These are phyloP conservation scores for Ascochyta lentis DNA, from an alignment of 2,329 filamentous ascomycete genomes.

Conservation along the genomic window DNA sequence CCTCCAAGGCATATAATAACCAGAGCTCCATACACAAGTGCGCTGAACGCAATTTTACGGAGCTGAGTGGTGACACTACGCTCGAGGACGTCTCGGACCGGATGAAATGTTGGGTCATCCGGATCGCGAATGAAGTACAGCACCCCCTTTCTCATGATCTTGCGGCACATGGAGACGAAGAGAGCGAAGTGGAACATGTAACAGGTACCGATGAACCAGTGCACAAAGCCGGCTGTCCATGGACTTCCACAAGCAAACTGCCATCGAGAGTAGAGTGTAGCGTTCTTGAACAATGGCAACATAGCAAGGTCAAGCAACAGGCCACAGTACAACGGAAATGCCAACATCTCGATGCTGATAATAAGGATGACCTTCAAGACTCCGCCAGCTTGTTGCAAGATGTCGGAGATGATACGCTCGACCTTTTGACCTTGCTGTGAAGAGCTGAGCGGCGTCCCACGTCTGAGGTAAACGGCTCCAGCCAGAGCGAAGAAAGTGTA, in stretches of 20 bases:
- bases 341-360: slow-evolving; percentile 98
- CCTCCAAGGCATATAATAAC: slow-evolving; percentile 93
- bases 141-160: slow-evolving; percentile 94
- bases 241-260: slow-evolving; percentile 80
- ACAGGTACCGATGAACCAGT: slow-evolving; percentile 98
- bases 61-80: slow-evolving; percentile 91
- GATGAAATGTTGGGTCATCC: slow-evolving; percentile 97
- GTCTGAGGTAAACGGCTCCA: slow-evolving; percentile 79
- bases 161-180: slow-evolving; percentile 98
- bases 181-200: slow-evolving; percentile 99
- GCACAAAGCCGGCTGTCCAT: slow-evolving; percentile 90
- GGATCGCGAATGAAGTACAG: slow-evolving; percentile 98
- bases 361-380: slow-evolving; percentile 98
- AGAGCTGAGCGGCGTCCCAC: slow-evolving; percentile 71
- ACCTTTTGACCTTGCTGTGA: slow-evolving; percentile 61
- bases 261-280: slow-evolving; percentile 77
- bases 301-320: slow-evolving; percentile 87
- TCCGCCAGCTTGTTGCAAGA: slow-evolving; percentile 89
- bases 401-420: slow-evolving; percentile 81
- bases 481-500: slow-evolving; percentile 78
- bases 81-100: slow-evolving; percentile 94
- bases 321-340: slow-evolving; percentile 95
- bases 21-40: slow-evolving; percentile 90
- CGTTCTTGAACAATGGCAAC: slow-evolving; percentile 84
- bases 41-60: slow-evolving; percentile 94